These are phyloP conservation scores for Syzygium aqueum DNA, from an alignment of 345 rosid species.

Conservation along the genomic window DNA sequence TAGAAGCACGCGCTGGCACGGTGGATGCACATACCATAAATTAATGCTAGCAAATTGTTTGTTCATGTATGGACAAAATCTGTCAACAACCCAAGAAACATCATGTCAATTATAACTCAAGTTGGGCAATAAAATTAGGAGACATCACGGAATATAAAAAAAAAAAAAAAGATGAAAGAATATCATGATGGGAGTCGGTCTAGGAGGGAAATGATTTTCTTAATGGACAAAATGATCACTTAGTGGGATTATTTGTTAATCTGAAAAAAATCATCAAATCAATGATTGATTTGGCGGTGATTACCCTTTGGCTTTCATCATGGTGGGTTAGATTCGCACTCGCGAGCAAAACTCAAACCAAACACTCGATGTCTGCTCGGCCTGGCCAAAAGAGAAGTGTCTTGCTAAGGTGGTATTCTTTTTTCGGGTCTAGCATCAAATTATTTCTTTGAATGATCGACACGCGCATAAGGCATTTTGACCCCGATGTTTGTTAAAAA, in stretches of 20 bases:
- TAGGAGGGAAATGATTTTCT: not conserved
- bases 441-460: not conserved
- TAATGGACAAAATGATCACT: not conserved
- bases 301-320: not conserved
- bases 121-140: not conserved
- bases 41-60: not conserved
- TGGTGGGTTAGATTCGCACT: not conserved
- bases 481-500: not conserved
- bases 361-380: not conserved
- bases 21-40: not conserved
- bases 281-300: not conserved
- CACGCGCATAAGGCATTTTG: not conserved
- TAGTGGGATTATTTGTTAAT: not conserved
- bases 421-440: not conserved
- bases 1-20: not conserved
- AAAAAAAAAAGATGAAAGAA: not conserved
- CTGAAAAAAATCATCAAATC: not conserved
- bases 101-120: not conserved
- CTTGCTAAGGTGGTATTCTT: not conserved
- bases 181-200: not conserved
- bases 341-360: not conserved
- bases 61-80: not conserved
- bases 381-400: not conserved
- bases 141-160: not conserved
- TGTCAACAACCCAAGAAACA: not conserved